A percentile compares a stretch with the other conserved stretches of the same genome.
phyloP scores from a whole-genome alignment of 2,329 filamentous ascomycete species.

The Hymenoscyphus scutula region DNA sequence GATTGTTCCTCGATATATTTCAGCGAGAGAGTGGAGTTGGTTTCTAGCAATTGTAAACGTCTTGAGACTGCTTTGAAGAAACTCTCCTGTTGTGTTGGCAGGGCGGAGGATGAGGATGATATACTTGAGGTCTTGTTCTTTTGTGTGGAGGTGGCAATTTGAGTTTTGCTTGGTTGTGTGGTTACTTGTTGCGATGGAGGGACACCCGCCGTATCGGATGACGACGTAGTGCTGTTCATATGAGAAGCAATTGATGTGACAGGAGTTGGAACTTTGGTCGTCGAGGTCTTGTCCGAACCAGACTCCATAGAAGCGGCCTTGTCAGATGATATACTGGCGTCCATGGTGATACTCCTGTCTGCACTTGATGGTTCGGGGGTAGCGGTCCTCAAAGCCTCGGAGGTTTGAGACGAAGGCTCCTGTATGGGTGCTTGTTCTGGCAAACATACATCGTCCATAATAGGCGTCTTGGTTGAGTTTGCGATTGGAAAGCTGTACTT shows the following conservation, averaged over 20 bases:
- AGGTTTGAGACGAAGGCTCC: not conserved
- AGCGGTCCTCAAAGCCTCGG: not conserved
- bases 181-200: conserved; percentile 14
- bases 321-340: not conserved
- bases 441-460: conserved; percentile 21
- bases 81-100: conserved; percentile 89
- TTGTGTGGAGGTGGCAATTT: conserved; percentile 22
- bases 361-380: conserved; percentile 2
- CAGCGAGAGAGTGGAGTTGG: conserved; percentile 87
- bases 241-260: conserved; percentile 9
- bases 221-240: conserved; percentile 13
- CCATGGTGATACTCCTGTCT: conserved; percentile 3
- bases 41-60: conserved; percentile 83
- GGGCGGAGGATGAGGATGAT: conserved; percentile 48
- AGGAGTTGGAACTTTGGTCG: not conserved
- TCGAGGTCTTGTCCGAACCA: not conserved
- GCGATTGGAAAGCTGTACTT: conserved; percentile 17
- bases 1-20: conserved; percentile 98
- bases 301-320: not conserved
- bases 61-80: conserved; percentile 98
- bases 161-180: conserved; percentile 21
- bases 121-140: conserved; percentile 39
- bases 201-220: conserved; percentile 9
- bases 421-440: conserved; percentile 17
- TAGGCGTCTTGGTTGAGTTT: not conserved